Conservation (phyloP, 2,329 filamentous ascomycete genomes). For the Cladorrhinum sp. region DNA sequence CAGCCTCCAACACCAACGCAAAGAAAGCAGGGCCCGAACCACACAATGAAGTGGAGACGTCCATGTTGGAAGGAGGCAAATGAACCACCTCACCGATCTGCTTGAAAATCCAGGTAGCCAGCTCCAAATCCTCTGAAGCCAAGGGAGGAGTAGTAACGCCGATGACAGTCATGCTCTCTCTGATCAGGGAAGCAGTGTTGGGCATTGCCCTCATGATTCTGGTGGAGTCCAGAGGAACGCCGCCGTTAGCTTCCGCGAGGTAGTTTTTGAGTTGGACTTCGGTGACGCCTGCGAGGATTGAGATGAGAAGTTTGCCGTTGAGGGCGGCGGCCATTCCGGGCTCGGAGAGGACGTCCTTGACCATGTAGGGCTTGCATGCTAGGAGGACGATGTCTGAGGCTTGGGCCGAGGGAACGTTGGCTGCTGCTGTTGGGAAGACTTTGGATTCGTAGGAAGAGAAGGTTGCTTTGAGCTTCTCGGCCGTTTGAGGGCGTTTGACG, state of each 20-base stretch:
- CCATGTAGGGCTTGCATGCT: slow-evolving; percentile 76
- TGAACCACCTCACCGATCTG: slow-evolving; percentile 69
- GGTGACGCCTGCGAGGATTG: slow-evolving; percentile 75
- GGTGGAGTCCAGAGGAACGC: slow-evolving; percentile 50
- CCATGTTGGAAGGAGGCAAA: slow-evolving; percentile 66
- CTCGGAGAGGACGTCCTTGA: slow-evolving; percentile 63
- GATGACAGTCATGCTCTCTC: slow-evolving; percentile 81
- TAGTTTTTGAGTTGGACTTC: slow-evolving; percentile 64
- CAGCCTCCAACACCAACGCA: slow-evolving; percentile 69
- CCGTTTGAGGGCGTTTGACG: slow-evolving; percentile 67
- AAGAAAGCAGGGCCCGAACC: slow-evolving; percentile 76
- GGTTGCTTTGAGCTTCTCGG: slow-evolving; percentile 63
- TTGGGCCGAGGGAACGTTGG: slow-evolving; percentile 66
- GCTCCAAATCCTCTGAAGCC: slow-evolving; percentile 46
- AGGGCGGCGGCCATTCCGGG: slow-evolving; percentile 70
- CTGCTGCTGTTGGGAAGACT: slow-evolving; percentile 66
- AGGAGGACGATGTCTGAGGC: slow-evolving; percentile 73
- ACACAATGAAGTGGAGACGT: slow-evolving; percentile 70
- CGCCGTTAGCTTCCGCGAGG: slow-evolving; percentile 52
- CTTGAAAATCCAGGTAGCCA: slow-evolving; percentile 75
- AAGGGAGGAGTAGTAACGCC: slow-evolving; percentile 60
- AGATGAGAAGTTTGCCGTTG: slow-evolving; percentile 75
- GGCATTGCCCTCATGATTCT: slow-evolving; percentile 74
- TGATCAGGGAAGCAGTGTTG: slow-evolving; percentile 75
- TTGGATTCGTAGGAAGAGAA: slow-evolving; percentile 61